Base-by-base conservation (phyloP, 441 rosid genomes). In the Adansonia gregorii region DNA sequence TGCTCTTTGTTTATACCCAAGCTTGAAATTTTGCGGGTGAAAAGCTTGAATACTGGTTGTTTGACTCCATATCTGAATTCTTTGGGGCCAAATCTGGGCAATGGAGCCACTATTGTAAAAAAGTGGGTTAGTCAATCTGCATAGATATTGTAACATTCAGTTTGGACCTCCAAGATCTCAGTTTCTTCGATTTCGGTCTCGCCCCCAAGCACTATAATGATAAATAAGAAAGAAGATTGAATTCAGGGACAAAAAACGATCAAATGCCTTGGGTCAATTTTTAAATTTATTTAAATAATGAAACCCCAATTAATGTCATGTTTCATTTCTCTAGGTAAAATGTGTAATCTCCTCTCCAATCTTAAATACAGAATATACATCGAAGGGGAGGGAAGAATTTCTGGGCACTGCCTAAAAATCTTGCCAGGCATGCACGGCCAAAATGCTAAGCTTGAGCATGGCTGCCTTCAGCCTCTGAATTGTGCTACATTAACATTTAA, bases 31-130 rank as follows among this genome's bases (percentile, higher is more conserved):
- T 31, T 31, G 35, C 3, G 35, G 35, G 3, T 31, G 3, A 14
- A 59, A 59, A 20, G 9, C 39, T 59, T 49, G 54, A 49, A 49
- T 49, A 48, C 51, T 48, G 11, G 56, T 5, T 49, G 14, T 52
- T 17, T 14, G 15, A 52, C 56, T 73, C 91, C 93, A 55, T 86
- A 86, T 78, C 61, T 88, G 83, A 86, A 86, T 14, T 83, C 91
- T n/a, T 59, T 88, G 31, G 83, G 84, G 15, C 89, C 91, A 27
- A 86, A 89, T 46, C 86, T 84, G 75, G 83, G 73, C 14, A 82
- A 80, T 67, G 93, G 93, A 8, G 89, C 72, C 35, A 85, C 86
- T 68, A 86, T 87, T 6, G 93, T 89, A 2, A 83, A 84, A 14
- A 75, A 35, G 78, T 0, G 91, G 92, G 0, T 83, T 89, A 3